phyloP scores from a whole-genome alignment of 2,329 filamentous ascomycete genomes.

The Penicillium digitatum region DNA sequence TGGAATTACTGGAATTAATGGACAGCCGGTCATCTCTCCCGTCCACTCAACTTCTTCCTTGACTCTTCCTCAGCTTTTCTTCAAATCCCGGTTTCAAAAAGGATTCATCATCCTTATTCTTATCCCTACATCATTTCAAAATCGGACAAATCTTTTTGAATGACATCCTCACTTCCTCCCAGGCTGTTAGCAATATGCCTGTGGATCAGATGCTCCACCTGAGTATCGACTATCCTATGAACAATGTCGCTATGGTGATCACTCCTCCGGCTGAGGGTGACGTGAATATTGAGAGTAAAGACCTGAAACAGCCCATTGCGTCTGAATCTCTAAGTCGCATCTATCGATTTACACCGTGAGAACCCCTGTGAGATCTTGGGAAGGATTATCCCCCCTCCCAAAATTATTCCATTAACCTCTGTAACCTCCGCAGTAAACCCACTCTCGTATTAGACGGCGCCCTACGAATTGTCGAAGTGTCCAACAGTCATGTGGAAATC shows the following conservation, averaged over 20 bases:
- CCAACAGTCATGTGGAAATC: slow-evolving; percentile 41
- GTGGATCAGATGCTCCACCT: slow-evolving; percentile 25
- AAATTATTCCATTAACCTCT: neutral
- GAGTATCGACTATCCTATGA: slow-evolving; percentile 19
- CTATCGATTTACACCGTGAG: slow-evolving; percentile 9
- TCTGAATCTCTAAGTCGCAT: neutral
- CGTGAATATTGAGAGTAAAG: neutral
- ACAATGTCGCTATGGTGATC: slow-evolving; percentile 18
- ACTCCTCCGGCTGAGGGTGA: slow-evolving; percentile 27
- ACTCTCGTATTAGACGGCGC: slow-evolving; percentile 39
- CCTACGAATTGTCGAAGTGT: slow-evolving; percentile 42
- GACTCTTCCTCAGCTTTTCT: neutral
- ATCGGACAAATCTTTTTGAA: neutral
- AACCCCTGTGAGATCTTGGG: too few relatives aligned
- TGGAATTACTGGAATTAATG: neutral
- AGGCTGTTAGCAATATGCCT: slow-evolving; percentile 4
- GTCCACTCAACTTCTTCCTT: slow-evolving; percentile 12
- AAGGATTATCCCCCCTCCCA: neutral
- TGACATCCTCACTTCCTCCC: neutral
- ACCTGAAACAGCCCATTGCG: neutral
- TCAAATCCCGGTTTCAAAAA: neutral
- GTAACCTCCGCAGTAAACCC: slow-evolving; percentile 18
- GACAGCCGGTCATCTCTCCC: slow-evolving; percentile 13
- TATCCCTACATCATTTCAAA: neutral
- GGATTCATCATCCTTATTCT: neutral